phyloP scores from a whole-genome alignment of 2,329 filamentous ascomycete species.

The Penicillium sp. region DNA sequence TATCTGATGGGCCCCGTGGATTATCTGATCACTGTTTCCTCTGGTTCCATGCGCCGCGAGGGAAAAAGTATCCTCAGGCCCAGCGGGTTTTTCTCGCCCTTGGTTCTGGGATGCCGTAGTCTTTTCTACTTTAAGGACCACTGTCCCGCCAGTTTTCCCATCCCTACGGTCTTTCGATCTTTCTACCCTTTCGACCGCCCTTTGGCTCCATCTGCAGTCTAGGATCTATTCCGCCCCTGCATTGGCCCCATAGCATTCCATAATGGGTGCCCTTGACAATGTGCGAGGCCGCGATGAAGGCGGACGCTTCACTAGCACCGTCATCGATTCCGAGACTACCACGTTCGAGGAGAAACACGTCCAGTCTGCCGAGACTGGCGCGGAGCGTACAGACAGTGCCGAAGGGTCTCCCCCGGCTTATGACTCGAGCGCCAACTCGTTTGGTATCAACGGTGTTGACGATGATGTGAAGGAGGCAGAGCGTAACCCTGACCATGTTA shows the following conservation, averaged over 20 bases:
- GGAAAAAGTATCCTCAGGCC: neutral
- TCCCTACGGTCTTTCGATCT: neutral
- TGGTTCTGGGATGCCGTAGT: neutral
- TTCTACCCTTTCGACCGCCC: neutral
- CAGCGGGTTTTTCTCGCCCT: neutral
- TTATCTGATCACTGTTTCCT: neutral
- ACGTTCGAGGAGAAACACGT: conserved; percentile 6
- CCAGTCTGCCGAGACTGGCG: conserved; percentile 1
- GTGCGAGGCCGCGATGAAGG: conserved; percentile 15
- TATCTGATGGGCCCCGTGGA: neutral
- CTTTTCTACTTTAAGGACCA: neutral
- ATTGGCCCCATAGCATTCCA: neutral
- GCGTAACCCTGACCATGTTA: conserved; percentile 15
- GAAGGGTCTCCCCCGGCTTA: neutral
- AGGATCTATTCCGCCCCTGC: neutral
- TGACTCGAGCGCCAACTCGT: neutral
- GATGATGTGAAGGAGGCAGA: conserved; percentile 20
- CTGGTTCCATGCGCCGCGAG: neutral
- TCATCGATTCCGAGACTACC: conserved; percentile 4
- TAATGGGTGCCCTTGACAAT: conserved; percentile 14
- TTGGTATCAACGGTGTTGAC: conserved; percentile 9
- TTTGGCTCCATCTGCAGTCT: neutral
- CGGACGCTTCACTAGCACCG: conserved; percentile 5
- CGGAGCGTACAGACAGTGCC: neutral
- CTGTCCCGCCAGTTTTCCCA: neutral